Conservation (phyloP, 2,329 filamentous ascomycete species). For the Cladosporium phlei region DNA sequence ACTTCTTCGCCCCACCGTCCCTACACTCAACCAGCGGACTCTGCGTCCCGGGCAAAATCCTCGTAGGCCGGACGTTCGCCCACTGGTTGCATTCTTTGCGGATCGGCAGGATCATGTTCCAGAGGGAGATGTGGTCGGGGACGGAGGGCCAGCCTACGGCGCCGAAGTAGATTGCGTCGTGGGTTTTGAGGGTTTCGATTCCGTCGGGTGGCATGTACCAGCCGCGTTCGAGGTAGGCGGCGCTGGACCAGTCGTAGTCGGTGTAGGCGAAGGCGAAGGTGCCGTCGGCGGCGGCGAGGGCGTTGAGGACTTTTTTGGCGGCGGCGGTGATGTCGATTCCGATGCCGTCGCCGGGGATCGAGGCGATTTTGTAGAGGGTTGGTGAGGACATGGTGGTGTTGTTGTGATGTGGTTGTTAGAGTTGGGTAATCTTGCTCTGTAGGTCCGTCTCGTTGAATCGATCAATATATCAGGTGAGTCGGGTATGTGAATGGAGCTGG, state of each 20-base stretch:
- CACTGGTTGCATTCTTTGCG: constrained; percentile 65
- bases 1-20: constrained; percentile 30
- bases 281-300: constrained; percentile 40
- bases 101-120: constrained; percentile 63
- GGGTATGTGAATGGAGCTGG: no score
- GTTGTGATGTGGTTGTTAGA: no score
- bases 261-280: constrained; percentile 49
- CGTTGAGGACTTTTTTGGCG: constrained; percentile 45
- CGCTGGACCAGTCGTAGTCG: constrained; percentile 48
- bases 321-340: constrained; percentile 59
- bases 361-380: constrained; percentile 17
- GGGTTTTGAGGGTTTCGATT: constrained; percentile 46
- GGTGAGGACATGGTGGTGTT: constrained; percentile 1
- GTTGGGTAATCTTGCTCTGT: no score
- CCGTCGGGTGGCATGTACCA: constrained; percentile 51
- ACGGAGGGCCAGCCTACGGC: constrained; percentile 59
- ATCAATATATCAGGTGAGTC: no score
- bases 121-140: constrained; percentile 63
- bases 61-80: constrained; percentile 58
- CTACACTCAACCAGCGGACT: constrained; percentile 38
- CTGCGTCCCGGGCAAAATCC: constrained; percentile 39
- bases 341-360: constrained; percentile 60
- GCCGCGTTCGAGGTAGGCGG: constrained; percentile 47
- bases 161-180: constrained; percentile 56
- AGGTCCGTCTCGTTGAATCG: no score